phyloP scores from a whole-genome alignment of 306 rosid species.

The Gynostemma pentaphyllum region DNA sequence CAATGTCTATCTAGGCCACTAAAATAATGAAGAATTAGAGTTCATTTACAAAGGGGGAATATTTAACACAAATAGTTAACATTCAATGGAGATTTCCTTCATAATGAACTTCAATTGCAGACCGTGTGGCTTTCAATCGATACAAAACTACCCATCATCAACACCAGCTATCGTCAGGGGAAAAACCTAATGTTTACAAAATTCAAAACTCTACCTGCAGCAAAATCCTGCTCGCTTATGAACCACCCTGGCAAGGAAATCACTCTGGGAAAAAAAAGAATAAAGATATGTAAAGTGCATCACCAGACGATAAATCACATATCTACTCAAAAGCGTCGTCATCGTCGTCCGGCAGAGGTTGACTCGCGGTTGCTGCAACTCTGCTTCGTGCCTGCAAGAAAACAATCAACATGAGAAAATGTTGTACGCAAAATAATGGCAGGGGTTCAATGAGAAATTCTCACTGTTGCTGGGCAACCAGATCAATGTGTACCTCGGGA shows the following conservation, averaged over 20 bases:
- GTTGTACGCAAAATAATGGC: not conserved
- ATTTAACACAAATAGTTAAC: too few species aligned
- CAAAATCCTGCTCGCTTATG: not conserved
- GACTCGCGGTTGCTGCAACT: conserved; percentile 8
- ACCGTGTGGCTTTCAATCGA: too few species aligned
- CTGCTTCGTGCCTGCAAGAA: conserved; percentile 20
- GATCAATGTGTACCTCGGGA: conserved; percentile 20
- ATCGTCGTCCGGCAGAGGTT: conserved; percentile 1
- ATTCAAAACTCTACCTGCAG: not conserved
- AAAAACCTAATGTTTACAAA: conserved; percentile 4
- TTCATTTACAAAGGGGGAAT: too few species aligned
- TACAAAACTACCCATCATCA: not conserved
- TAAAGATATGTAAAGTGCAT: not conserved
- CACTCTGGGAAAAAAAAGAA: not conserved
- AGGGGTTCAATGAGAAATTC: not conserved
- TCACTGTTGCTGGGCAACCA: conserved; percentile 16
- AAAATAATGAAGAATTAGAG: too few species aligned
- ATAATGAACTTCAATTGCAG: too few species aligned
- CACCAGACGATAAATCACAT: not conserved
- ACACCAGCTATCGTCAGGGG: not conserved
- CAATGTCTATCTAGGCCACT: too few species aligned
- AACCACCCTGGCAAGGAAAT: not conserved
- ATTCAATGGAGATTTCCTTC: too few species aligned
- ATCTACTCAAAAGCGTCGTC: not conserved
- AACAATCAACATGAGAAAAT: not conserved